Evolutionary conservation across 1,139 yeast genomes (phyloP).

Genomic region (Kurtzmaniella quercitrusa): DNA sequence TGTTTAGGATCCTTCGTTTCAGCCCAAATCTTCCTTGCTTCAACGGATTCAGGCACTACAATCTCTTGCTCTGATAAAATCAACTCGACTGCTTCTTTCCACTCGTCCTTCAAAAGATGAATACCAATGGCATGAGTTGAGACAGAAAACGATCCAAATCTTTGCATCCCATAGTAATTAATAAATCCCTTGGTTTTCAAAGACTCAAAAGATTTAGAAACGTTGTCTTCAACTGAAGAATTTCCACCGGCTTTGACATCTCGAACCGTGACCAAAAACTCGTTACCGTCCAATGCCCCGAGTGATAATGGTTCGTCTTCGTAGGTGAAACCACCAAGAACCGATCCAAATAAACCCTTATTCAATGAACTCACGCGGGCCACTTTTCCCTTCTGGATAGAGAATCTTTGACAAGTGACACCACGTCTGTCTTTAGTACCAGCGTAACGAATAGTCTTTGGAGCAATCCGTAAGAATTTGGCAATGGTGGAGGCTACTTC

Average conservation of each 20-base stretch:
- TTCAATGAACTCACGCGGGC: slow-evolving; percentile 77
- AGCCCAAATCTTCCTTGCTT: slow-evolving; percentile 80
- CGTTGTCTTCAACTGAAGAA: slow-evolving; percentile 32
- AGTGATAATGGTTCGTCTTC: slow-evolving; percentile 58
- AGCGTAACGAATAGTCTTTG: slow-evolving; percentile 70
- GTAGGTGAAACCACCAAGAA: slow-evolving; percentile 74
- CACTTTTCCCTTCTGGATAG: slow-evolving; percentile 68
- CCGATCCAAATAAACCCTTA: slow-evolving; percentile 66
- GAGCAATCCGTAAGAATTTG: slow-evolving; percentile 68
- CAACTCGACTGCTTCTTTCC: slow-evolving; percentile 76
- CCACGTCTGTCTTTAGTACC: slow-evolving; percentile 98
- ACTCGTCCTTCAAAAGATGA: slow-evolving; percentile 63
- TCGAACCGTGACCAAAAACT: slow-evolving; percentile 78
- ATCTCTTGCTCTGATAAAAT: slow-evolving; percentile 81
- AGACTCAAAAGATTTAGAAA: slow-evolving; percentile 52
- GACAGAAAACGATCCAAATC: slow-evolving; percentile 92
- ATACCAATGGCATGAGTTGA: slow-evolving; percentile 88
- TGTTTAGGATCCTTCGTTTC: slow-evolving; percentile 61
- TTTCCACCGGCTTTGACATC: slow-evolving; percentile 45
- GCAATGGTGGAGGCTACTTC: slow-evolving; percentile 78
- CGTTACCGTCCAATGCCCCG: slow-evolving; percentile 87
- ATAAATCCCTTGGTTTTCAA: slow-evolving; percentile 72
- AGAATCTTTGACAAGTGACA: slow-evolving; percentile 82
- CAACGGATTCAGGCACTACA: slow-evolving; percentile 76
- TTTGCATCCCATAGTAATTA: slow-evolving; percentile 94